Evolutionary conservation across 148 eudicot species (phyloP).

Genomic region (Arbutus unedo): DNA sequence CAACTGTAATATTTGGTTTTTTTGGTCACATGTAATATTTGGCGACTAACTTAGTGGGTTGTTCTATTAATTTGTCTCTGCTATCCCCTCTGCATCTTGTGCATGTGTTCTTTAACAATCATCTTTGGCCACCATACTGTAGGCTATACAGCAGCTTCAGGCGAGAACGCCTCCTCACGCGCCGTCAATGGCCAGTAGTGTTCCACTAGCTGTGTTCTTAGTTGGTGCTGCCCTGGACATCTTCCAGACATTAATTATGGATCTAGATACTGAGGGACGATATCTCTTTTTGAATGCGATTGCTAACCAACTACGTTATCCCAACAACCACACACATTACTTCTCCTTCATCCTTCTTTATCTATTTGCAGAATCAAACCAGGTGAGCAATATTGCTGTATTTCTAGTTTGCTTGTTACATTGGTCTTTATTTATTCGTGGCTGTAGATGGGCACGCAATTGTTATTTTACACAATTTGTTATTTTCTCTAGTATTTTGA

Average conservation of each 20-base stretch:
- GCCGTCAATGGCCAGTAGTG: slow-evolving; percentile 51
- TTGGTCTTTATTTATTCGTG: neutral
- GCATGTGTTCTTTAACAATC: slow-evolving; percentile 6
- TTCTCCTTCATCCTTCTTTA: slow-evolving; percentile 77
- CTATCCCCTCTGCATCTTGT: neutral
- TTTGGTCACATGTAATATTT: neutral
- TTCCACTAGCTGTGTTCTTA: slow-evolving; percentile 34
- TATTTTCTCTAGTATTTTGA: neutral
- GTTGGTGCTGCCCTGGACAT: slow-evolving; percentile 70
- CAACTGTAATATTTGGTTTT: too few species aligned
- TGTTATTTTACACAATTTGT: too few species aligned
- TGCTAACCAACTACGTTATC: slow-evolving; percentile 93
- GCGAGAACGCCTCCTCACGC: slow-evolving; percentile 56
- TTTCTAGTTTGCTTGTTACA: neutral
- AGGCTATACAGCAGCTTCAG: slow-evolving; percentile 92
- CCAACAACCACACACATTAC: slow-evolving; percentile 89
- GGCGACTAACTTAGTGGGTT: neutral
- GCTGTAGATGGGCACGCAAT: neutral
- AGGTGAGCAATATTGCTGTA: slow-evolving; percentile 37
- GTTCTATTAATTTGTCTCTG: neutral
- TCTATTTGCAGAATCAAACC: slow-evolving; percentile 70
- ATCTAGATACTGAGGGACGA: slow-evolving; percentile 88
- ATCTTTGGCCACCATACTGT: slow-evolving; percentile 17
- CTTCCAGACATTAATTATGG: slow-evolving; percentile 64
- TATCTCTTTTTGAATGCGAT: slow-evolving; percentile 85